Evolutionary conservation across 1,284 basidiomycete genomes (phyloP), one percentile per base, ranked within the genome.

Genomic region (Ganoderma multipileum): DNA sequence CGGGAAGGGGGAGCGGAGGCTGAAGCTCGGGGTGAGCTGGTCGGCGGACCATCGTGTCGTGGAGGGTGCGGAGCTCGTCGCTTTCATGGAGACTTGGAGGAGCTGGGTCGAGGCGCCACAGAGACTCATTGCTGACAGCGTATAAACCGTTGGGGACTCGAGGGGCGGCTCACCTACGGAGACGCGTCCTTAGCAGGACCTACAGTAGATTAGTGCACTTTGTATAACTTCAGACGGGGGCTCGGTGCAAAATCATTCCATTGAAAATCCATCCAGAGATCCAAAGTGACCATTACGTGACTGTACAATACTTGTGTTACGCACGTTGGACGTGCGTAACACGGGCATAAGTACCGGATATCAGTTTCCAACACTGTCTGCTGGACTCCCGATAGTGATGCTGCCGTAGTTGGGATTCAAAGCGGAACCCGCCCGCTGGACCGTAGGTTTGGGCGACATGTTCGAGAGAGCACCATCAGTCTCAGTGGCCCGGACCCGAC

Each of bases 31-130:
- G 28, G 86, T 95, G 3, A 94, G 92, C 69, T 97, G 95, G 93
- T 91, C 90, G 73, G 96, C 93, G 39, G 96, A 98, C 79, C 96
- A 98, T 83, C 83, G 96, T 23, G 90, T 97, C 7, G 91, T 97
- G 9, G 96, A 98, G 79, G 96, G 96, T 7, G 96, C 95, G 0
- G 96, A 98, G 82, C 80, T 98, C 70, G 95, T 95, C 58, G 91
- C 92, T 66, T 95, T 98, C 79, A 93, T 96, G 62, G 95, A 97
- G 81, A 86, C 87, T 57, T 98, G 96, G 95, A 91, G 96, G 74
- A 83, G 81, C 26, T 95, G 91, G 82, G 91, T 97, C 38, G 95
- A 97, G 82, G 81, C 84, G 28, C 96, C 96, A 1, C 89, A 88
- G 79, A 83, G 91, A 75, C 77, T 95, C 73, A 85, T 95, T 72